Percentiles rank a stretch among this genome's conserved stretches.
Conservation (phyloP, 192 early-diverging fungal genomes). For the Entrophospora sp. region DNA sequence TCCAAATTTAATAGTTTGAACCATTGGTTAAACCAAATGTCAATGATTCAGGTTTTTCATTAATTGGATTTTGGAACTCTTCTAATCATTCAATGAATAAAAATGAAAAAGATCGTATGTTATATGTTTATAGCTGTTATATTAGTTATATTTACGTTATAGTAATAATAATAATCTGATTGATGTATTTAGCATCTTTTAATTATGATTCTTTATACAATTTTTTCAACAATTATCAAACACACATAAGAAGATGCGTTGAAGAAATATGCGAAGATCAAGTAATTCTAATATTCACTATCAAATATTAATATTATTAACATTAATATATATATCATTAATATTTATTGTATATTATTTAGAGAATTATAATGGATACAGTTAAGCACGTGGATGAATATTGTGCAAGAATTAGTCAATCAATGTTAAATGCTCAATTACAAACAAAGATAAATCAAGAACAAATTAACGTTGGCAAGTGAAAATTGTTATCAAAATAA, state of each 20-base stretch:
- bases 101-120: conserved; percentile 3
- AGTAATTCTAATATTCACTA: background rate
- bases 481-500: background rate
- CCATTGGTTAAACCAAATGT: conserved; percentile 19
- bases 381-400: conserved; percentile 16
- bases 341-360: too few species aligned
- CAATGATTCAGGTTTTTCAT: background rate
- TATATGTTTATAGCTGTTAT: background rate
- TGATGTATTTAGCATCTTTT: conserved; percentile 7
- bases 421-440: conserved; percentile 9
- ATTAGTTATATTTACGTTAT: background rate
- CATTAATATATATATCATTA: background rate
- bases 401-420: conserved; percentile 11
- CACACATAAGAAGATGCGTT: conserved; percentile 4
- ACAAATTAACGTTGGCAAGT: conserved; percentile 15
- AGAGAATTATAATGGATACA: conserved; percentile 15
- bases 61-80: conserved; percentile 3
- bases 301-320: background rate
- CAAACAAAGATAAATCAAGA: conserved; percentile 11
- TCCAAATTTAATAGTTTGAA: conserved; percentile 1
- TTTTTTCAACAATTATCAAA: background rate
- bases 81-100: background rate
- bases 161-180: background rate
- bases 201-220: conserved; percentile 13
- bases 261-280: conserved; percentile 23